Conservation (phyloP, 768 basidiomycete species). For the Thelephora aurantiotincta region DNA sequence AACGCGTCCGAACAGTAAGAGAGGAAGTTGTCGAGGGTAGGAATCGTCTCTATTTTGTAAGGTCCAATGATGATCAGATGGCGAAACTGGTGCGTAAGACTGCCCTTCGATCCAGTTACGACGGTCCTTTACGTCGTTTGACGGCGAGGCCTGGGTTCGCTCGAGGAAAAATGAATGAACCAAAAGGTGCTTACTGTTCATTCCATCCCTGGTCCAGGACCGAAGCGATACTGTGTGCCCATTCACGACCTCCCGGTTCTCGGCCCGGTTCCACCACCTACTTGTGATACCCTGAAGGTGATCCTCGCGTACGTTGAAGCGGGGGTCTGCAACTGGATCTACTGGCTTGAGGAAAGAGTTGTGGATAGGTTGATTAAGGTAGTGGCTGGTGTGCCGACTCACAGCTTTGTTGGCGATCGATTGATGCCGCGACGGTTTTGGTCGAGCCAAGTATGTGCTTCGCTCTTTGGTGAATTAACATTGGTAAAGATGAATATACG, state of each 20-base stretch:
- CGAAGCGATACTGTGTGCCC: constrained; percentile 80
- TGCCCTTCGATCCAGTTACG: no score
- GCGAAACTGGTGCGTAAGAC: no score
- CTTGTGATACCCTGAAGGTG: constrained; percentile 58
- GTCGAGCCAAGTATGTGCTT: constrained; percentile 46
- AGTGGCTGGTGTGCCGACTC: constrained; percentile 3
- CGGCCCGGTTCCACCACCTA: constrained; percentile 72
- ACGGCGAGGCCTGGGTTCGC: not conserved
- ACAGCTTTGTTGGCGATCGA: constrained; percentile 75
- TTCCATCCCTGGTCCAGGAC: constrained; percentile 84
- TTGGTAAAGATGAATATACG: constrained; percentile 56
- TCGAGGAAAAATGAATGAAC: not conserved
- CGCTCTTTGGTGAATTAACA: constrained; percentile 71
- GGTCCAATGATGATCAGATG: no score
- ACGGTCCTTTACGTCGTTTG: constrained; percentile 32
- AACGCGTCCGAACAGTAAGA: constrained; percentile 71
- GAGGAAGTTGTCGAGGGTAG: constrained; percentile 78
- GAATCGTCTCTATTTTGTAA: constrained; percentile 79
- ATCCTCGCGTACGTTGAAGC: constrained; percentile 63
- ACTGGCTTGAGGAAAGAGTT: constrained; percentile 39
- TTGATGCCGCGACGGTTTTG: constrained; percentile 44
- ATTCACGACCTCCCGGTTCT: constrained; percentile 75
- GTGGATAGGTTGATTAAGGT: constrained; percentile 5
- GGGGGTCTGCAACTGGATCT: constrained; percentile 49
- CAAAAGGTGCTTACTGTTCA: constrained; percentile 47